Evolutionary conservation across 495 filamentous ascomycete species (phyloP).

Genomic region (Talaromyces wortmannii): DNA sequence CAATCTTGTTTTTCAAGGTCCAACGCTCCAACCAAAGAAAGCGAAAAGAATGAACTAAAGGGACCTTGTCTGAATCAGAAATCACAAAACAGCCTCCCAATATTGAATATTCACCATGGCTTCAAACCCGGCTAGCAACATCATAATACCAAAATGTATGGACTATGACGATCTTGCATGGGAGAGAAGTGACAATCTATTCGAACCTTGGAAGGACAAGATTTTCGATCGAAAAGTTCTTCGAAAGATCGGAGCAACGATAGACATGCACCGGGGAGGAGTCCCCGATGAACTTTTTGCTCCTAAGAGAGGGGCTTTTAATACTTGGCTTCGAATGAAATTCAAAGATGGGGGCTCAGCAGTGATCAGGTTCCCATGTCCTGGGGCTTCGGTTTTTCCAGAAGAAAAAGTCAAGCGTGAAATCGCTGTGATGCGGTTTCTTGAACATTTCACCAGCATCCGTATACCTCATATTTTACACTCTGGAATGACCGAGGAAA

Average conservation of each 20-base stretch:
- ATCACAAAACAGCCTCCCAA: background rate
- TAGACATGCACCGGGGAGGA: constrained; percentile 6
- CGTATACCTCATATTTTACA: constrained; percentile 29
- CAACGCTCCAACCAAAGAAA: no score
- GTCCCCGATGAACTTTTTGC: constrained; percentile 11
- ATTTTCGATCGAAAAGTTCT: constrained; percentile 7
- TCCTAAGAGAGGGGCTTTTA: constrained; percentile 12
- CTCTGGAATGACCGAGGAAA: constrained; percentile 20
- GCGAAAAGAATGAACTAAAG: no score
- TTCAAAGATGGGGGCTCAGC: constrained; percentile 1
- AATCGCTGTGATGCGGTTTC: constrained; percentile 33
- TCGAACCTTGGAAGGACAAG: constrained; percentile 10
- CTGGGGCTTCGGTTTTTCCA: constrained; percentile 15
- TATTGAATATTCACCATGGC: background rate
- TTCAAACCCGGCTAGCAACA: constrained; percentile 4
- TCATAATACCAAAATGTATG: constrained; percentile 5
- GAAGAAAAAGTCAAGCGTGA: constrained; percentile 34
- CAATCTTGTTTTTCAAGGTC: no score
- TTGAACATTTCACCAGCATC: constrained; percentile 30
- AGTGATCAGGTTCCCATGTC: constrained; percentile 8
- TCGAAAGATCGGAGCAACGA: constrained; percentile 7
- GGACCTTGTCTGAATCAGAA: no score
- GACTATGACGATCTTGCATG: constrained; percentile 11
- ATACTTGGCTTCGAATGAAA: constrained; percentile 9
- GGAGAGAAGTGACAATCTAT: constrained; percentile 9